Conservation (phyloP, 2,329 filamentous ascomycete genomes). For the Diaporthe destruens region DNA sequence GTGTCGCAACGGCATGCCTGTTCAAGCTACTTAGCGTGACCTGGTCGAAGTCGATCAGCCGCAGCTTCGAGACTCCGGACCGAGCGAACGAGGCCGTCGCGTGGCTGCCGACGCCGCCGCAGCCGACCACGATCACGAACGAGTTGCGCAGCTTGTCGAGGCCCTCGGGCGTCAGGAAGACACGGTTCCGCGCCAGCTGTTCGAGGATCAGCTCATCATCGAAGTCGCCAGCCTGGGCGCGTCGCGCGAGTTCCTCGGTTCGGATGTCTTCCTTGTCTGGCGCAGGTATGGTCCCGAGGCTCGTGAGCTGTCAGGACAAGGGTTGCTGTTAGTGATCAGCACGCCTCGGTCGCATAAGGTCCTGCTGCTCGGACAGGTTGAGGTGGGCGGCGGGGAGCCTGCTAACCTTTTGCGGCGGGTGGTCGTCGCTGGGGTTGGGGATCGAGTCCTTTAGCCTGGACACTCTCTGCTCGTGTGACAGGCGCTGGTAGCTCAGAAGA, state of each 20-base stretch:
- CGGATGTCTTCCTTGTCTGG: conserved; percentile 72
- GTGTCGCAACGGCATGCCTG: conserved; percentile 92
- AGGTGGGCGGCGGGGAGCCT: not conserved
- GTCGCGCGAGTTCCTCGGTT: conserved; percentile 68
- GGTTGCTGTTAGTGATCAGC: conserved; percentile 41
- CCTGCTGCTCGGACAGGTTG: conserved; percentile 42
- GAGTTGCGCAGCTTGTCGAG: conserved; percentile 82
- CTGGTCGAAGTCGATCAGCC: conserved; percentile 97
- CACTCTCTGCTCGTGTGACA: conserved; percentile 67
- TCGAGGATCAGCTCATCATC: conserved; percentile 89
- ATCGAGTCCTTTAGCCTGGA: conserved; percentile 72
- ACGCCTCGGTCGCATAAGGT: conserved; percentile 16
- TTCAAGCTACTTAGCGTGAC: conserved; percentile 95
- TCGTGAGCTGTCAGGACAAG: conserved; percentile 64
- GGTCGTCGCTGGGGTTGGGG: conserved; percentile 54
- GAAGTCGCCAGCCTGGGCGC: conserved; percentile 73
- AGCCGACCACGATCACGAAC: conserved; percentile 91
- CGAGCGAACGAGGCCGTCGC: conserved; percentile 87
- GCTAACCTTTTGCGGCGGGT: conserved; percentile 54
- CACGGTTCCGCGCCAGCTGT: conserved; percentile 91
- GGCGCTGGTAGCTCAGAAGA: conserved; percentile 71
- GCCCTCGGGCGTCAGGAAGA: conserved; percentile 88
- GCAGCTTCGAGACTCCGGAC: conserved; percentile 88
- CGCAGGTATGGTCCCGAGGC: conserved; percentile 64
- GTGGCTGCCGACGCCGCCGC: conserved; percentile 95